A percentile compares a stretch with the other conserved stretches of the same genome.
Conservation (phyloP, 2,329 filamentous ascomycete genomes). For the Cladobotryum protrusum region DNA sequence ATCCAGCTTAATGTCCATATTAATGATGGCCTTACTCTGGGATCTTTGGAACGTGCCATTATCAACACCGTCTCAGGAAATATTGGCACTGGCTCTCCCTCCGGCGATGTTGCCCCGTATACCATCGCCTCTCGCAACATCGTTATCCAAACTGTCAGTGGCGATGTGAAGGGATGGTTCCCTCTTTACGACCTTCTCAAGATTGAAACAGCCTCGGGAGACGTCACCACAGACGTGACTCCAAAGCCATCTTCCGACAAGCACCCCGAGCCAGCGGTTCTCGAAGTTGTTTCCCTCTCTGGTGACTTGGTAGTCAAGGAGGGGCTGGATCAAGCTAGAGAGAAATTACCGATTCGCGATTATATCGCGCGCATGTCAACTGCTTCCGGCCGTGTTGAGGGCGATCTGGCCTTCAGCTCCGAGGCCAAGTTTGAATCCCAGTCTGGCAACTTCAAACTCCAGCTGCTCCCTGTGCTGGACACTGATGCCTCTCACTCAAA, state of each 20-base stretch:
- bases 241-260: constrained; percentile 33
- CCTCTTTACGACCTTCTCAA: constrained; percentile 44
- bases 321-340: constrained; percentile 26
- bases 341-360: constrained; percentile 38
- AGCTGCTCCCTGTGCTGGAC: constrained; percentile 39
- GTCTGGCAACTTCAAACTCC: constrained; percentile 35
- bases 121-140: constrained; percentile 37
- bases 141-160: constrained; percentile 36
- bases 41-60: constrained; percentile 20
- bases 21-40: constrained; percentile 34
- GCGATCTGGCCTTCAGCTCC: constrained; percentile 34
- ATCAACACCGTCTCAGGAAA: constrained; percentile 34
- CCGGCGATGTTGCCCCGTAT: constrained; percentile 29
- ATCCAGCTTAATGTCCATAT: constrained; percentile 36
- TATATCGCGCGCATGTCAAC: constrained; percentile 40
- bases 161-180: constrained; percentile 42
- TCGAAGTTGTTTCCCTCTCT: constrained; percentile 38
- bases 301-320: constrained; percentile 38
- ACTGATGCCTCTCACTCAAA: constrained; percentile 12
- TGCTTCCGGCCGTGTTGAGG: constrained; percentile 38
- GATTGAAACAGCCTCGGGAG: constrained; percentile 39
- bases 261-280: constrained; percentile 31
- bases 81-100: constrained; percentile 28
- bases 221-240: constrained; percentile 33
- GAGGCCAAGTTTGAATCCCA: constrained; percentile 30